A percentile compares a stretch with the other conserved stretches of the same genome.
Evolutionary conservation across 1,284 basidiomycete genomes (phyloP).

Genomic region (Cerrena zonata): DNA sequence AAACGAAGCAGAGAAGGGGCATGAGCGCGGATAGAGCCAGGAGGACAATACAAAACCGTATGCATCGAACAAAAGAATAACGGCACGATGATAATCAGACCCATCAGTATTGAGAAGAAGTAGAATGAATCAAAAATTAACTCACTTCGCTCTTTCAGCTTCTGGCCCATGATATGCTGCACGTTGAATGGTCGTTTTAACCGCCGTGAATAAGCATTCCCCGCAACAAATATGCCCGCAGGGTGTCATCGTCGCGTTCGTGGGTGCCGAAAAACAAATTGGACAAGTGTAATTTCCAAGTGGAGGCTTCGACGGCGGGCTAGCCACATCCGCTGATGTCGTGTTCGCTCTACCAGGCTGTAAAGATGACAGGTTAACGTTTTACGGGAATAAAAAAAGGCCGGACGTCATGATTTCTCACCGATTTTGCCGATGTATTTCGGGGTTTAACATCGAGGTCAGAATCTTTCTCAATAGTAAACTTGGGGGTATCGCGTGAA

Average conservation of each 20-base stretch:
- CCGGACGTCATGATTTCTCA: neutral
- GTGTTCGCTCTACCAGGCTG: neutral
- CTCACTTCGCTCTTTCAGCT: constrained; percentile 24
- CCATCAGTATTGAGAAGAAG: neutral
- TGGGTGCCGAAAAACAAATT: constrained; percentile 71
- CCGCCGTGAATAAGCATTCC: constrained; percentile 66
- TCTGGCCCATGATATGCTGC: constrained; percentile 35
- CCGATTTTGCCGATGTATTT: neutral
- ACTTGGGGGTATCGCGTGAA: neutral
- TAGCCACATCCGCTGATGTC: neutral
- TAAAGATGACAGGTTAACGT: neutral
- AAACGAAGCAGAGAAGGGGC: neutral
- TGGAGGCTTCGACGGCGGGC: constrained; percentile 38
- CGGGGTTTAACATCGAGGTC: neutral
- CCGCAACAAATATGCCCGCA: constrained; percentile 77
- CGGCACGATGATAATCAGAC: neutral
- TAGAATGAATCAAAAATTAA: neutral
- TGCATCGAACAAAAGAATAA: no score
- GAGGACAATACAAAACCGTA: neutral
- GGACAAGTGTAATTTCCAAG: constrained; percentile 67
- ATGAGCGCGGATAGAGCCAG: neutral
- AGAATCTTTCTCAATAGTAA: neutral
- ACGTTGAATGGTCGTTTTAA: constrained; percentile 57
- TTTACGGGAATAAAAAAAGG: neutral
- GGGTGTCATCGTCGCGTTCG: constrained; percentile 68